Evolutionary conservation across 176 grass and related monocot genomes (phyloP).

Genomic region (Dendrocalamus sinicus): DNA sequence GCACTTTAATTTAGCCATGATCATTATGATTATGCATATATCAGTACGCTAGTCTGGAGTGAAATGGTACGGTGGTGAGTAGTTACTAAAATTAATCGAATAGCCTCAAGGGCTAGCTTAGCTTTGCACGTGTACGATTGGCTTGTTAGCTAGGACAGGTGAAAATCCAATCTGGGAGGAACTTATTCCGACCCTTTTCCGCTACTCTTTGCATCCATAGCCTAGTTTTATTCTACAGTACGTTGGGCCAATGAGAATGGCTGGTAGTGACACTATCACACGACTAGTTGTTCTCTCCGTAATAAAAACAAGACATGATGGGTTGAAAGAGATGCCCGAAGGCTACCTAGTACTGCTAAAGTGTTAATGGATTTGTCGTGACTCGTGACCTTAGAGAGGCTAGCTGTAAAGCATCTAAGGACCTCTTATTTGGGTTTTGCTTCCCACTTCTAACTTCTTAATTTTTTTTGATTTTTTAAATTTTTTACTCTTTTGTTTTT

Average conservation of each 20-base stretch:
- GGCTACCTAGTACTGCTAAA: neutral
- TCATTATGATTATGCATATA: no score
- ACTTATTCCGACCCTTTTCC: slow-evolving; percentile 7
- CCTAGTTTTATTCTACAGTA: slow-evolving; percentile 18
- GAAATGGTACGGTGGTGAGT: neutral
- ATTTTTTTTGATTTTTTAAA: no score
- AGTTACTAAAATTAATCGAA: neutral
- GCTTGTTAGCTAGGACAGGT: neutral
- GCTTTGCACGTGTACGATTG: neutral
- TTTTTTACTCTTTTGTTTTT: no score
- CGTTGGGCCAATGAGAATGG: neutral
- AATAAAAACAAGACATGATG: neutral
- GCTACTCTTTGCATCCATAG: neutral
- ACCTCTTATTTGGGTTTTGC: no score
- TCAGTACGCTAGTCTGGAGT: neutral
- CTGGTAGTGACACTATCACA: neutral
- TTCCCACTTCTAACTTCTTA: no score
- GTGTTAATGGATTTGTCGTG: neutral
- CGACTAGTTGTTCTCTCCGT: neutral
- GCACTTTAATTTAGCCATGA: no score
- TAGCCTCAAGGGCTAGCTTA: neutral
- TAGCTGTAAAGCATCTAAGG: neutral
- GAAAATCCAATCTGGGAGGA: slow-evolving; percentile 1
- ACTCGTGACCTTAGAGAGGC: neutral
- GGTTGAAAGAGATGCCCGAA: neutral